phyloP scores from a whole-genome alignment of 2,329 filamentous ascomycete genomes.

The Ophiobolus disseminans region DNA sequence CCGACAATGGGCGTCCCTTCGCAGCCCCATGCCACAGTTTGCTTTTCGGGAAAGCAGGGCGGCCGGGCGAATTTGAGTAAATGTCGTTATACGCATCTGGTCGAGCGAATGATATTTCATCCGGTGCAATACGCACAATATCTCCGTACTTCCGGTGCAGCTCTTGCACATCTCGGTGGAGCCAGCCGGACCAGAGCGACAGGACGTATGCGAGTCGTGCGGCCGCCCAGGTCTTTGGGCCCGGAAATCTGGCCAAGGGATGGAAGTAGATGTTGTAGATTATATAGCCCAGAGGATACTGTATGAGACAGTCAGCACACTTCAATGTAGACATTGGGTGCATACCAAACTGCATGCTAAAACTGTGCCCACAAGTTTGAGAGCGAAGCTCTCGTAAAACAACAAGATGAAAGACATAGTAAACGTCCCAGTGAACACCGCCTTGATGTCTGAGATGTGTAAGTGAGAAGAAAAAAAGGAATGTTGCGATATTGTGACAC shows the following conservation, averaged over 20 bases:
- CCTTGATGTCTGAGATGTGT: no score
- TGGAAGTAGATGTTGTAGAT: conserved; percentile 47
- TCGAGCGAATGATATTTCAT: conserved; percentile 21
- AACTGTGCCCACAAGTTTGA: no score
- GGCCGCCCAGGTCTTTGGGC: conserved; percentile 40
- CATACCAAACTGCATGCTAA: no score
- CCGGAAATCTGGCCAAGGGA: conserved; percentile 48
- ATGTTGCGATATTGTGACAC: no score
- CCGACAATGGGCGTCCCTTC: background rate
- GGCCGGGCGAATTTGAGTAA: background rate
- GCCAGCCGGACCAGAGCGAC: conserved; percentile 17
- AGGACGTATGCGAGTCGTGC: conserved; percentile 28
- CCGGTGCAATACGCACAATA: conserved; percentile 20
- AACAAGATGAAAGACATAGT: no score
- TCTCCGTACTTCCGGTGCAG: conserved; percentile 24
- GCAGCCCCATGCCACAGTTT: background rate
- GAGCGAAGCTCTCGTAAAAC: no score
- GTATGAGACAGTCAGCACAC: no score
- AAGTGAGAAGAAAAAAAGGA: no score
- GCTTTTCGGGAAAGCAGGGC: background rate
- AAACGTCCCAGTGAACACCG: no score
- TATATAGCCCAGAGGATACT: no score
- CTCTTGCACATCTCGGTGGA: conserved; percentile 14
- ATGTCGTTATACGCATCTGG: conserved; percentile 23
- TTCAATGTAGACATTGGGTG: no score